Base-by-base conservation (phyloP, 805 yeast genomes). In the Cyberlindnera japonica region DNA sequence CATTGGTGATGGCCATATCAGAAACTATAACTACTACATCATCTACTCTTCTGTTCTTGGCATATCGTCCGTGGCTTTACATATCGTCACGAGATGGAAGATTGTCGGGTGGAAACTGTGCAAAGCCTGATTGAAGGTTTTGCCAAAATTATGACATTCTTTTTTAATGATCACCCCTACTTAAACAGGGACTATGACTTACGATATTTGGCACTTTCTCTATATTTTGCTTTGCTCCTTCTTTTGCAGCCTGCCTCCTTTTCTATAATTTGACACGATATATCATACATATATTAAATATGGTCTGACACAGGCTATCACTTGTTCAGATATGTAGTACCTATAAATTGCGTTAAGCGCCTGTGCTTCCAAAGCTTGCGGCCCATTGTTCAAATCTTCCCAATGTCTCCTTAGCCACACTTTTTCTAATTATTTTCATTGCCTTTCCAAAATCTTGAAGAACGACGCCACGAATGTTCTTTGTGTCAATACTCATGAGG, bases 341-440 rank as follows among this genome's bases (percentile, higher is more conserved):
- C 11, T 12, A 24, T n/a, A n/a, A n/a, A n/a, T n/a, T 15, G 6
- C 11, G 20, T 40, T 31, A 86, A 7, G 83, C 93, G 10, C 96
- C 96, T 7, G 91, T 83, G 11, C 95, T 86, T 1, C 97, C 97
- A 60, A 78, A 91, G 54, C 77, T 70, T 19, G 67, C 59, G 2
- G 96, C 91, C 99, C 99, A 91, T 32, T 84, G 80, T 54, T 87
- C 96, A 63, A 87, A 91, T 51, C 77, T 77, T 28, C 66, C 64
- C 34, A 93, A 66, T 1, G 95, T 95, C 51, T 87, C 95, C 34
- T 69, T 69, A 5, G 91, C 82, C 5, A 93, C 98, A 54, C 95
- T 84, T 4, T 96, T 96, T 45, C 95, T 72, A 43, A 93, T 86
- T 39, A 81, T 80, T 43, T 74, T 75, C 67, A 93, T 71, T 52